Conservation (phyloP, 768 basidiomycete species). For the Tephrocybe rancida region DNA sequence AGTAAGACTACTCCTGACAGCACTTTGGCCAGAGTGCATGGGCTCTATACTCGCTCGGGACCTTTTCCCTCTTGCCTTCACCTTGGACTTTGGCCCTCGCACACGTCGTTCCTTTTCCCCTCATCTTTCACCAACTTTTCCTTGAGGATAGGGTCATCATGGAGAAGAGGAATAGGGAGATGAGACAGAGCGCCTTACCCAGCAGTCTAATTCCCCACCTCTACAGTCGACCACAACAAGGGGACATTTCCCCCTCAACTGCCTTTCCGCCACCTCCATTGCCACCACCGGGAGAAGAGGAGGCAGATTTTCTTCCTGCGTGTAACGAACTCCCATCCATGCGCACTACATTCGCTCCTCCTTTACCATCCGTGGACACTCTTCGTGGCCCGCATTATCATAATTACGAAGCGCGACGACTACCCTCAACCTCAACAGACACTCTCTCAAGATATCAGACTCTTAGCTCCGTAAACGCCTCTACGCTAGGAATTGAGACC, state of each 20-base stretch:
- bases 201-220: slow-evolving; percentile 53
- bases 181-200: slow-evolving; percentile 50
- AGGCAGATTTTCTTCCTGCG: slow-evolving; percentile 15
- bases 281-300: slow-evolving; percentile 6
- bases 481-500: slow-evolving; percentile 17
- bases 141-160: slow-evolving; percentile 18
- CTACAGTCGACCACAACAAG: slow-evolving; percentile 36
- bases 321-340: slow-evolving; percentile 15
- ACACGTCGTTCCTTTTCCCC: slow-evolving; percentile 21
- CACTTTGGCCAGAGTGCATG: slow-evolving; percentile 28
- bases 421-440: slow-evolving; percentile 6
- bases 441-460: slow-evolving; percentile 1
- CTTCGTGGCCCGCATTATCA: slow-evolving; percentile 9
- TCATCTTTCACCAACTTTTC: slow-evolving; percentile 17
- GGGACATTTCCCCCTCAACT: slow-evolving; percentile 24
- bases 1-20: slow-evolving; percentile 21
- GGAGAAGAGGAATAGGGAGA: slow-evolving; percentile 25
- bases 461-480: slow-evolving; percentile 16
- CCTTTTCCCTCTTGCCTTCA: slow-evolving; percentile 20
- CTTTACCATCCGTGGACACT: slow-evolving; percentile 12
- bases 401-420: slow-evolving; percentile 9
- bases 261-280: slow-evolving; percentile 15
- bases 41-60: slow-evolving; percentile 21
- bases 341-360: slow-evolving; percentile 13
- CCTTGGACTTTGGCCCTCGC: slow-evolving; percentile 12